Base-by-base conservation (phyloP, 202 grass and related monocot species). In the Zizania palustris region DNA sequence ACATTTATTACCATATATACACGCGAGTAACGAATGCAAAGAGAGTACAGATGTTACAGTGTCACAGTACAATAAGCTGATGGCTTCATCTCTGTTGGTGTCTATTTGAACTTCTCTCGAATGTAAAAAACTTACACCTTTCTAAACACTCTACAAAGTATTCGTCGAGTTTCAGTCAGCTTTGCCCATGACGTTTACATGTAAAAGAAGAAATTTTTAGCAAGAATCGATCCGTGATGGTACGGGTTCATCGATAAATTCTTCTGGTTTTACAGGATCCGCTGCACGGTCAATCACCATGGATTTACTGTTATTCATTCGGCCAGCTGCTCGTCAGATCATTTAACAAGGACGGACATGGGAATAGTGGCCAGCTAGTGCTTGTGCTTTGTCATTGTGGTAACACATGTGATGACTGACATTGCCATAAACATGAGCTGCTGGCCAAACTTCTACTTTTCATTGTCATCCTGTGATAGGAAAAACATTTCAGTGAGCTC, bases 1-100 rank as follows among this genome's bases (percentile, higher is more conserved):
- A 60, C 57, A 74, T 79, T 83, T 58, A 75, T 54, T 34, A 64
- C 36, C 42, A 81, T 71, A 54, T 35, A 80, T 64, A 54, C 34
- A 56, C 50, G 51, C 53, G 36, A 41, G 59, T 72, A 87, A 34
- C 74, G 65, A 66, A 54, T 41, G 10, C 20, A 1, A 79, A 73
- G 18, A 48, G 3, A 10, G 59, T 70, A 71, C 45, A 53, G 28
- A 28, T 28, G 28, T 28, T 35, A 64, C 22, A 61, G 7, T 16
- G 36, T 38, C 9, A 33, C 42, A 45, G 38, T 61, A 74, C 37
- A 48, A 40, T 51, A 33, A 18, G 41, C 39, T 41, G 71, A 11
- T 49, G 5, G 8, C 18, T 48, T 82, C 80, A 46, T 65, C 79
- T 57, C 56, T 60, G 51, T 22, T 36, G 74, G 12, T 22, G 46